Percentiles rank a stretch among this genome's conserved stretches.
These are phyloP conservation scores for Pyricularia grisea DNA, from an alignment of 2,329 filamentous ascomycete species.

Conservation along the genomic window DNA sequence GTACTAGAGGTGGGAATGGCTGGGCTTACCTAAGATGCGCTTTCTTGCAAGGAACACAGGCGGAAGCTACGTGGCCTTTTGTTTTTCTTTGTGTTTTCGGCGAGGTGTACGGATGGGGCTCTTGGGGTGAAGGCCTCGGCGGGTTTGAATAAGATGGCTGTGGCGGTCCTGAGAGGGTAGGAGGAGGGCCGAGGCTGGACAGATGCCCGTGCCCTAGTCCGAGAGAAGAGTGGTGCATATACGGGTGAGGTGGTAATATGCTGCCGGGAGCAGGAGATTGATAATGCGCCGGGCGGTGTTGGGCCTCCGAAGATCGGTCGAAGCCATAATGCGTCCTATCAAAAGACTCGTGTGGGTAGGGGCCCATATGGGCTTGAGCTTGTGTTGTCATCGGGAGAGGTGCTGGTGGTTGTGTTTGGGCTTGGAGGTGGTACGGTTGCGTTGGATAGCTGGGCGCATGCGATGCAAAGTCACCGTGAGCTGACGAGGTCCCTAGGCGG, in stretches of 20 bases:
- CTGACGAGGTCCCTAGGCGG: slow-evolving; percentile 30
- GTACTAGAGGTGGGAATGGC: slow-evolving; percentile 11
- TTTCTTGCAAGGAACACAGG: slow-evolving; percentile 77
- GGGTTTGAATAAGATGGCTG: slow-evolving; percentile 10
- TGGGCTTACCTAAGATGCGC: slow-evolving; percentile 61
- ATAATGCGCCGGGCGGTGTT: slow-evolving; percentile 20
- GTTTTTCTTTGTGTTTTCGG: slow-evolving; percentile 58
- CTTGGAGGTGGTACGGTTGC: not conserved
- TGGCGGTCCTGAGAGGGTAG: slow-evolving; percentile 6
- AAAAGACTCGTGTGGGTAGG: slow-evolving; percentile 26
- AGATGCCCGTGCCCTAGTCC: not conserved
- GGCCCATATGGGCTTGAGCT: slow-evolving; percentile 21
- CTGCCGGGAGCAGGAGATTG: slow-evolving; percentile 21
- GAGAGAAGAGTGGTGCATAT: slow-evolving; percentile 12
- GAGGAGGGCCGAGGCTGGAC: slow-evolving; percentile 7
- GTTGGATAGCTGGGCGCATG: slow-evolving; percentile 9
- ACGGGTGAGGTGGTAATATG: slow-evolving; percentile 18
- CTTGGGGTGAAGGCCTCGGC: slow-evolving; percentile 22
- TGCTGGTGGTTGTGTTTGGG: not conserved
- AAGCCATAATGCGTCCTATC: slow-evolving; percentile 31
- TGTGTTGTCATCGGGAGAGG: slow-evolving; percentile 10
- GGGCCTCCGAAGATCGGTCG: slow-evolving; percentile 23
- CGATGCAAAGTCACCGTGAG: slow-evolving; percentile 24
- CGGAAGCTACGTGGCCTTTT: slow-evolving; percentile 75
- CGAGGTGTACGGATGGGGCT: slow-evolving; percentile 38